phyloP scores from a whole-genome alignment of 1,284 basidiomycete genomes.

The Pyrrhoderma noxium region DNA sequence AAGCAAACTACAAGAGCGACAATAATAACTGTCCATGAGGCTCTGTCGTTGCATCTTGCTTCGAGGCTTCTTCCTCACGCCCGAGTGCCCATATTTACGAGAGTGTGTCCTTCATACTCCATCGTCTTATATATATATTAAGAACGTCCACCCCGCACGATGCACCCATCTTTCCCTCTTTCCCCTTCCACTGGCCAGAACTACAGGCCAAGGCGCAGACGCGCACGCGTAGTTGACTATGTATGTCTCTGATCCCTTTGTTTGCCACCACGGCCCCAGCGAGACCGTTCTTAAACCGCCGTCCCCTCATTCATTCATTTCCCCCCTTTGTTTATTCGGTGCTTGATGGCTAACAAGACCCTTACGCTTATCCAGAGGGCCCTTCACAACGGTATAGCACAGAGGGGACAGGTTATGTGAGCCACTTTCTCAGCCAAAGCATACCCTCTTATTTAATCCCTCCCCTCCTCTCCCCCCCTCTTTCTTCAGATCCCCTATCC shows the following conservation, averaged over 20 bases:
- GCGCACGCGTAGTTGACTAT: conserved; percentile 1
- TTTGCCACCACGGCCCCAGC: neutral
- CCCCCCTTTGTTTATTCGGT: neutral
- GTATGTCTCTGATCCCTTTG: conserved; percentile 6
- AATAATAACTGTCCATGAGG: neutral
- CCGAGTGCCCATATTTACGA: too few species aligned
- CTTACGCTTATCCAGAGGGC: neutral
- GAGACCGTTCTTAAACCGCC: too few species aligned
- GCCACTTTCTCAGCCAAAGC: too few species aligned
- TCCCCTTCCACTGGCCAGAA: neutral
- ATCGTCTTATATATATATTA: too few species aligned
- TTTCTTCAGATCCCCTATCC: neutral
- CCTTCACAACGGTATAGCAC: conserved; percentile 4
- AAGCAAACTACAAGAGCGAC: neutral
- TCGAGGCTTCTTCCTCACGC: too few species aligned
- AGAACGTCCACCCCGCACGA: neutral
- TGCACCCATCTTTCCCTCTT: neutral
- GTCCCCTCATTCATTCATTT: neutral
- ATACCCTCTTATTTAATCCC: neutral
- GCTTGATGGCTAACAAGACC: neutral
- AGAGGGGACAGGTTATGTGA: neutral
- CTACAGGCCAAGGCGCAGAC: neutral
- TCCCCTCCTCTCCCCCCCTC: neutral
- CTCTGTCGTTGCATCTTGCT: too few species aligned
- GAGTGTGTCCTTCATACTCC: too few species aligned